Conservation (phyloP, 352 stramenopile species). For the Phytophthora quininea region DNA sequence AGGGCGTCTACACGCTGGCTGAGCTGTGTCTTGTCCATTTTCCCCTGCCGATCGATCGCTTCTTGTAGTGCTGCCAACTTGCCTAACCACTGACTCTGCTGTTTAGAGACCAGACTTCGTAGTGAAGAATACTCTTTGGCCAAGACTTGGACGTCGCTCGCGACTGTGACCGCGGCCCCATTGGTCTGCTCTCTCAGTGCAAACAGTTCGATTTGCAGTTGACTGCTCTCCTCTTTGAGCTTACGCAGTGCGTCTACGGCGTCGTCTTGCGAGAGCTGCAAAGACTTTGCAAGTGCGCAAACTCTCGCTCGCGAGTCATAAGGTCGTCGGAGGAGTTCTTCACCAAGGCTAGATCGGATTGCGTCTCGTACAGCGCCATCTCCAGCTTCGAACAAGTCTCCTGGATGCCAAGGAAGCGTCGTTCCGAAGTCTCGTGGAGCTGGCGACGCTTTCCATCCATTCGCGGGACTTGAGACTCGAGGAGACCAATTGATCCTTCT, state of each 20-base stretch:
- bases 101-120: slow-evolving; percentile 42
- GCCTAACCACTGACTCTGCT: slow-evolving; percentile 40
- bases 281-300: slow-evolving; percentile 39
- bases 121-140: slow-evolving; percentile 46
- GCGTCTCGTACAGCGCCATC: slow-evolving; percentile 51
- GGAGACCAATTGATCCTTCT: slow-evolving; percentile 36
- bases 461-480: slow-evolving; percentile 42
- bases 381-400: slow-evolving; percentile 60
- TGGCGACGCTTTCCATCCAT: slow-evolving; percentile 49
- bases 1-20: slow-evolving; percentile 54
- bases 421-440: slow-evolving; percentile 44
- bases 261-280: slow-evolving; percentile 61
- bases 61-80: slow-evolving; percentile 55
- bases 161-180: slow-evolving; percentile 33
- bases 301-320: slow-evolving; percentile 51
- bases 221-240: slow-evolving; percentile 45
- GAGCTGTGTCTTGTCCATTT: slow-evolving; percentile 56
- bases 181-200: slow-evolving; percentile 43
- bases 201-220: slow-evolving; percentile 48
- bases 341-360: slow-evolving; percentile 45
- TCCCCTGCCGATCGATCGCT: slow-evolving; percentile 48
- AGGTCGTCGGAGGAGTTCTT: slow-evolving; percentile 54
- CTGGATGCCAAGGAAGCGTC: slow-evolving; percentile 46
- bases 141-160: slow-evolving; percentile 53
- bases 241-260: slow-evolving; percentile 42